These are phyloP conservation scores for Moesziomyces sp. DNA, from an alignment of 1,284 basidiomycete genomes.

Conservation along the genomic window DNA sequence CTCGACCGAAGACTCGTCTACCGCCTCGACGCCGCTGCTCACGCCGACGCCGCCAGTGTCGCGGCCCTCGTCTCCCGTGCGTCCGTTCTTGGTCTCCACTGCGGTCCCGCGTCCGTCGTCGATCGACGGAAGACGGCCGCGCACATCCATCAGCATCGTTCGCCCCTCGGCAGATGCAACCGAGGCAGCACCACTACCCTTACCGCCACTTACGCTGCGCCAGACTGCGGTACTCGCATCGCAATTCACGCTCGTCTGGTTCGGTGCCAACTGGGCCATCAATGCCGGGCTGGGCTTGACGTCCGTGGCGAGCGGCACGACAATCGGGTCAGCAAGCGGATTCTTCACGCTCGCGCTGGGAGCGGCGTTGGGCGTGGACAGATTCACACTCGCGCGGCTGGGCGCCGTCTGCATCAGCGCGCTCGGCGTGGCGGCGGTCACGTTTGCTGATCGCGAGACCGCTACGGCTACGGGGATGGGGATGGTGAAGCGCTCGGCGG, in stretches of 20 bases:
- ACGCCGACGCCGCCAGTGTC: constrained; percentile 19
- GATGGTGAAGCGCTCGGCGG: constrained; percentile 8
- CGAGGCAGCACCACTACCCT: constrained; percentile 4
- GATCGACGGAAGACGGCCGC: constrained; percentile 62
- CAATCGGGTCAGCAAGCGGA: constrained; percentile 76
- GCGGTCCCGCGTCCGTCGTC: constrained; percentile 57
- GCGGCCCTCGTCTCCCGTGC: constrained; percentile 31
- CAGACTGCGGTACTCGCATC: constrained; percentile 59
- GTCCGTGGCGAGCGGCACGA: constrained; percentile 65
- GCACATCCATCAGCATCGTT: constrained; percentile 41
- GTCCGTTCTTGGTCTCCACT: constrained; percentile 34
- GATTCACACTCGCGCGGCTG: constrained; percentile 79
- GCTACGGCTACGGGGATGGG: constrained; percentile 1
- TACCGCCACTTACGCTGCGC: constrained; percentile 59
- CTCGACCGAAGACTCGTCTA: constrained; percentile 28
- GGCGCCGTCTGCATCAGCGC: constrained; percentile 86
- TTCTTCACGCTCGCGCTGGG: constrained; percentile 94
- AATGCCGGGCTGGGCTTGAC: constrained; percentile 62
- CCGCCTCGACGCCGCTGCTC: constrained; percentile 33
- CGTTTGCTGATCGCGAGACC: constrained; percentile 61
- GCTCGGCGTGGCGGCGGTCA: constrained; percentile 85
- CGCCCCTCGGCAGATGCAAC: constrained; percentile 6
- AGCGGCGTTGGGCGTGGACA: constrained; percentile 83
- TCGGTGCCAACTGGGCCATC: constrained; percentile 65
- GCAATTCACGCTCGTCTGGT: constrained; percentile 66